Conservation (phyloP, 2,329 filamentous ascomycete genomes). For the Penicillium expansum region DNA sequence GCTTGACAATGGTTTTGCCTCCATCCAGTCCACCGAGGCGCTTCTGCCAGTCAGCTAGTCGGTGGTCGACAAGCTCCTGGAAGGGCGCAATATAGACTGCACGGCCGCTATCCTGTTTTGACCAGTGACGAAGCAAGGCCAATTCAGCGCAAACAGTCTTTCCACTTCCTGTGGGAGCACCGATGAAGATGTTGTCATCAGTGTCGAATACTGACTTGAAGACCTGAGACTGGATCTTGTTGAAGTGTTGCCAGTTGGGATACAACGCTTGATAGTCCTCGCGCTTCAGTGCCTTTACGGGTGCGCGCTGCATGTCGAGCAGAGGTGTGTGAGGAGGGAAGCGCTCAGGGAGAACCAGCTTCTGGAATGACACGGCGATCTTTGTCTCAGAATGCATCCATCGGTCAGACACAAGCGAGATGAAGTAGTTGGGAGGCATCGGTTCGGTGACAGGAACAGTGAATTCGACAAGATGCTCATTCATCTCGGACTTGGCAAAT, state of each 20-base stretch:
- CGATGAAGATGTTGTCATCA: constrained; percentile 91
- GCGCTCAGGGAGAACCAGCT: constrained; percentile 88
- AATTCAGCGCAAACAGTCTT: constrained; percentile 98
- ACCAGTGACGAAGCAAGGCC: constrained; percentile 85
- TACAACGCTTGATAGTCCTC: constrained; percentile 81
- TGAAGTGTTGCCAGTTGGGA: constrained; percentile 81
- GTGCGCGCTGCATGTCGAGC: constrained; percentile 85
- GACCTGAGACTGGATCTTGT: constrained; percentile 94
- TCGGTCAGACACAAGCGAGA: constrained; percentile 87
- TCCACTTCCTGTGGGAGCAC: constrained; percentile 88
- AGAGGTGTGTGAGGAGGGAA: constrained; percentile 93
- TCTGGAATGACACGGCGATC: constrained; percentile 89
- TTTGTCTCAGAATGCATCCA: constrained; percentile 99
- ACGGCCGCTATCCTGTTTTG: constrained; percentile 65
- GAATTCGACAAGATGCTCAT: constrained; percentile 93
- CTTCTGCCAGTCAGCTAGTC: constrained; percentile 79
- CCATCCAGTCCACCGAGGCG: constrained; percentile 70
- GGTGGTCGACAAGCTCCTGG: constrained; percentile 84
- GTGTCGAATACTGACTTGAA: constrained; percentile 91
- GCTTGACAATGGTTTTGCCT: constrained; percentile 86
- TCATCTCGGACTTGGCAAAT: constrained; percentile 79
- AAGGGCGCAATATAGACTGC: constrained; percentile 94
- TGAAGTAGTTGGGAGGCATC: constrained; percentile 98
- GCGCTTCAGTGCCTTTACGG: constrained; percentile 81
- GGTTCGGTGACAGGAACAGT: constrained; percentile 95